A percentile compares a stretch with the other conserved stretches of the same genome.
These are phyloP conservation scores for Guadua angustifolia DNA, from an alignment of 176 grass and related monocot genomes.

Conservation along the genomic window DNA sequence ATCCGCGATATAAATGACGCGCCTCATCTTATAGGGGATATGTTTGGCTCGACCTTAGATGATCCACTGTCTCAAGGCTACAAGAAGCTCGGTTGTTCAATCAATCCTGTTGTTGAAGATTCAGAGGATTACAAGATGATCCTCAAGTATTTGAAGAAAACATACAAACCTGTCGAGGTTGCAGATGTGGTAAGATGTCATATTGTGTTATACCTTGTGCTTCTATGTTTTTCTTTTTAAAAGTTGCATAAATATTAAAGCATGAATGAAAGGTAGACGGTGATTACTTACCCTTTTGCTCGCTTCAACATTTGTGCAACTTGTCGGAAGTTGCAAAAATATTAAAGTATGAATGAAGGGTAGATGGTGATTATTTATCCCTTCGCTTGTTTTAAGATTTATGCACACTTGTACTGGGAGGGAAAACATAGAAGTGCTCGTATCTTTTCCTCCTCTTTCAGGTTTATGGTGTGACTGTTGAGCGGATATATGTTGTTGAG, in stretches of 20 bases:
- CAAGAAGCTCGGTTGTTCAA: conserved; percentile 59
- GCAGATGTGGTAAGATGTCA: conserved; percentile 58
- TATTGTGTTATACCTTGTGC: neutral
- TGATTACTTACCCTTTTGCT: no score
- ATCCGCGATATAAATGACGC: conserved; percentile 76
- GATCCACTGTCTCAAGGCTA: conserved; percentile 74
- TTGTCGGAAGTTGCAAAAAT: no score
- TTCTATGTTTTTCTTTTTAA: no score
- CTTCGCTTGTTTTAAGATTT: no score
- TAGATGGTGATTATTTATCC: no score
- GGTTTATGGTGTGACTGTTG: conserved; percentile 66
- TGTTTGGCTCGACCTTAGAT: conserved; percentile 47
- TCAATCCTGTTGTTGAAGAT: conserved; percentile 56
- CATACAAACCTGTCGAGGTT: conserved; percentile 72
- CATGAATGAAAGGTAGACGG: no score
- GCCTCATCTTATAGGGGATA: conserved; percentile 65
- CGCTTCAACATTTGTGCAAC: no score
- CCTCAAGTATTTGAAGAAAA: conserved; percentile 69
- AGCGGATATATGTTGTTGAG: conserved; percentile 68
- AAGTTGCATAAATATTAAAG: no score
- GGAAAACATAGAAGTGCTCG: no score
- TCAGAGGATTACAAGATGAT: conserved; percentile 88
- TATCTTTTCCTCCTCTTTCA: neutral
- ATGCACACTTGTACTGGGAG: no score
- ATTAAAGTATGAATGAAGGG: no score